Conservation (phyloP, 768 basidiomycete species). For the Lactarius evosmus region DNA sequence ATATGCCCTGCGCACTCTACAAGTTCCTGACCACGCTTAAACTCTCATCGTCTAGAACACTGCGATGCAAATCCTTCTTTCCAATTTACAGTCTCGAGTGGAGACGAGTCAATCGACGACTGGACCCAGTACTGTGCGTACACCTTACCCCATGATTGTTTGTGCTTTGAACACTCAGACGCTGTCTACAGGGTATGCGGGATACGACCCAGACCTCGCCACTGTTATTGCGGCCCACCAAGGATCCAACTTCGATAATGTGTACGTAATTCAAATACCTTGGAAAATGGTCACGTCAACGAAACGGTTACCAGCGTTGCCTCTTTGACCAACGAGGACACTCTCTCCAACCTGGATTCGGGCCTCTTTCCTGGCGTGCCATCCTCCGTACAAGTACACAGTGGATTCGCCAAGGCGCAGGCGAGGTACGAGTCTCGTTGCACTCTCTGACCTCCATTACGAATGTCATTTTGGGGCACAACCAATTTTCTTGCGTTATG, state of each 20-base stretch:
- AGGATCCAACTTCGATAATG: too few relatives aligned
- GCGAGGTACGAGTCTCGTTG: slow-evolving; percentile 31
- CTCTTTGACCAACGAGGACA: too few relatives aligned
- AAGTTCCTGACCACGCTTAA: not conserved
- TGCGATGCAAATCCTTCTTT: slow-evolving; percentile 6
- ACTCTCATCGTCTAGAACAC: not conserved
- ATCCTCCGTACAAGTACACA: slow-evolving; percentile 44
- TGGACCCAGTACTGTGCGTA: not conserved
- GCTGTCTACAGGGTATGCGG: too few relatives aligned
- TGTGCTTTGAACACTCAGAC: not conserved
- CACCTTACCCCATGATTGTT: not conserved
- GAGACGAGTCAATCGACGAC: not conserved
- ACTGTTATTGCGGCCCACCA: too few relatives aligned
- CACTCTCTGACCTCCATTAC: too few relatives aligned
- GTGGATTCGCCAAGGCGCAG: slow-evolving; percentile 52
- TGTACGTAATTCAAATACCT: too few relatives aligned
- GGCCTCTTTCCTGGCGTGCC: slow-evolving; percentile 54
- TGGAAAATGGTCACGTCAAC: too few relatives aligned
- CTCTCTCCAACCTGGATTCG: too few relatives aligned
- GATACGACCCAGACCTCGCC: too few relatives aligned
- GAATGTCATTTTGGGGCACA: too few relatives aligned
- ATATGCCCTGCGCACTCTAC: not conserved
- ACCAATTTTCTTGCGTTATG: too few relatives aligned
- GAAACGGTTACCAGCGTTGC: too few relatives aligned
- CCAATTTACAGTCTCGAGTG: not conserved